These are phyloP conservation scores for Tilletia horrida DNA, from an alignment of 1,284 basidiomycete genomes.

Conservation along the genomic window DNA sequence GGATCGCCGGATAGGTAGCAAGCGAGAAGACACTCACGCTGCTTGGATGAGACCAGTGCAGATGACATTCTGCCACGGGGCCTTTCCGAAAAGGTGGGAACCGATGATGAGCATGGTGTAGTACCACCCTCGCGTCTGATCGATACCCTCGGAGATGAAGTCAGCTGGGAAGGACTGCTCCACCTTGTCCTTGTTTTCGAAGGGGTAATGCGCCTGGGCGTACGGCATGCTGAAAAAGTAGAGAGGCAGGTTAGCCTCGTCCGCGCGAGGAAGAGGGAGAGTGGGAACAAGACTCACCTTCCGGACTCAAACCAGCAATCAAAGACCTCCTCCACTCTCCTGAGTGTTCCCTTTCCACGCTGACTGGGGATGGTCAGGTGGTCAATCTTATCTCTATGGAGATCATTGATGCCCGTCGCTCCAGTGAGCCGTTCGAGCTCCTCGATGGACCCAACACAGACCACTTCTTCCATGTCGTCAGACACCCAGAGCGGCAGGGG, in stretches of 20 bases:
- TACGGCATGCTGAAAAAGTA: conserved; percentile 80
- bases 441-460: conserved; percentile 81
- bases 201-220: conserved; percentile 95
- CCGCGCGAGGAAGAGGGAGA: not conserved
- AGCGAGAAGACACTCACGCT: conserved; percentile 58
- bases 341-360: conserved; percentile 80
- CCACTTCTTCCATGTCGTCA: conserved; percentile 87
- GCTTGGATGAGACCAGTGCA: conserved; percentile 93
- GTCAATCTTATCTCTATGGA: conserved; percentile 93
- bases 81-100: conserved; percentile 86
- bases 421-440: conserved; percentile 87
- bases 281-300: conserved; percentile 25
- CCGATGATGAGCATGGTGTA: conserved; percentile 94
- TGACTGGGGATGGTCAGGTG: conserved; percentile 92
- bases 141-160: conserved; percentile 90
- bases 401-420: conserved; percentile 77
- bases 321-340: conserved; percentile 92
- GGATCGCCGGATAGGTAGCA: too few species aligned
- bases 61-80: conserved; percentile 98
- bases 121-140: conserved; percentile 82
- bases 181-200: conserved; percentile 84
- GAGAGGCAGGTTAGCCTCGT: not conserved
- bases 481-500: conserved; percentile 95
- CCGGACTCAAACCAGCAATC: conserved; percentile 99
- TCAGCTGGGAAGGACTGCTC: conserved; percentile 89